Base-by-base conservation (phyloP, 2,329 filamentous ascomycete genomes). In the Nothophaeocryptopus gaeumannii region DNA sequence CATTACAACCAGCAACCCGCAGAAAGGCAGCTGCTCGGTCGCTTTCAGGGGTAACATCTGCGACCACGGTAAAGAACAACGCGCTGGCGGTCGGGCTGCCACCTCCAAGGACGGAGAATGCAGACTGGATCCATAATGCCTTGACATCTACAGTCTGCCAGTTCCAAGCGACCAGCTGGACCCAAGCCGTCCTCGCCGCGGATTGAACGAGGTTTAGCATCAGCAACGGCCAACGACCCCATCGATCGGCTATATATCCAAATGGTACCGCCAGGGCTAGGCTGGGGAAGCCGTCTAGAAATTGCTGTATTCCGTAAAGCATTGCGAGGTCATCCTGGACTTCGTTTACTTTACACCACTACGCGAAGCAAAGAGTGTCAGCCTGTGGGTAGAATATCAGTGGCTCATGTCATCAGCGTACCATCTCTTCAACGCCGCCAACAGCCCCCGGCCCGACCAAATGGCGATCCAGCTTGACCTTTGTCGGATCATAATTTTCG, bases 291-390 rank as follows among this genome's bases (percentile, higher is more conserved):
- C 73, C 72, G 31, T 78, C 72, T 29, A 78, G 66, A 1, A 75
- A 72, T 14, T 65, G 55, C 37, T 67, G 58, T 70, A 75, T 78
- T 1, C 78, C 78, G 35, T 71, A 69, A 13, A 82, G 65, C 69
- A 76, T 74, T 10, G 79, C 78, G 37, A 83, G 67, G 14, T 72
- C 70, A 20, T 73, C 70, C 56, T 82, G 79, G 1, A 83, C 76
- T 2, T 67, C 63, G 0, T 68, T 61, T 2, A 64, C 62, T 59
- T 82, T 82, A 67, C 80, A 82, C 5, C 60, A 61, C 26, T 39
- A 51, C n/a, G n/a, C n/a, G n/a, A n/a, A n/a, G n/a, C n/a, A n/a
- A n/a, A n/a, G n/a, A n/a, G n/a, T n/a, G n/a, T n/a, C n/a, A n/a
- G n/a, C n/a, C n/a, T n/a, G n/a, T n/a, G n/a, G n/a, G n/a, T n/a